These are phyloP conservation scores for Leccinum aurantiacum DNA, from an alignment of 768 basidiomycete species.

Conservation along the genomic window DNA sequence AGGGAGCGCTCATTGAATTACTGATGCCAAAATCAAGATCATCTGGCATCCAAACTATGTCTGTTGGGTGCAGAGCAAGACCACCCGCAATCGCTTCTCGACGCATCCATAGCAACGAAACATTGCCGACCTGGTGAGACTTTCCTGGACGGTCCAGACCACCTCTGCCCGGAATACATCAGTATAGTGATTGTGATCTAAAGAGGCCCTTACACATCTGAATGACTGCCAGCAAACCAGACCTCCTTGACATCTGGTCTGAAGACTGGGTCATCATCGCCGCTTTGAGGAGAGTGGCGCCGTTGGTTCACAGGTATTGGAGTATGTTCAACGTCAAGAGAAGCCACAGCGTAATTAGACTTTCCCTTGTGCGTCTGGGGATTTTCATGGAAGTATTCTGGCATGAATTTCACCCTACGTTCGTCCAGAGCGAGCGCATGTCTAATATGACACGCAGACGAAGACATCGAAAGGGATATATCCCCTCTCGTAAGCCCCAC, in stretches of 20 bases:
- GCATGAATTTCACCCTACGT: neutral
- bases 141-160: neutral
- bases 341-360: neutral
- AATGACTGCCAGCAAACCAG: neutral
- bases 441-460: neutral
- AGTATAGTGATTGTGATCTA: neutral
- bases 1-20: neutral
- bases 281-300: neutral
- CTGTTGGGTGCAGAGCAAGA: neutral
- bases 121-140: neutral
- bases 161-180: neutral
- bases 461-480: neutral
- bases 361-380: neutral
- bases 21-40: neutral
- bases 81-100: neutral
- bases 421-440: neutral
- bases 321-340: neutral
- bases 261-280: neutral
- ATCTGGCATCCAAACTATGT: neutral
- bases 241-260: neutral
- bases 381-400: neutral
- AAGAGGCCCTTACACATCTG: neutral
- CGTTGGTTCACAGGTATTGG: rapidly evolving
- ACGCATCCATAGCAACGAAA: neutral
- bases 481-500: neutral